Base-by-base conservation (phyloP, 495 filamentous ascomycete species). In the Annulohypoxylon maeteangense region DNA sequence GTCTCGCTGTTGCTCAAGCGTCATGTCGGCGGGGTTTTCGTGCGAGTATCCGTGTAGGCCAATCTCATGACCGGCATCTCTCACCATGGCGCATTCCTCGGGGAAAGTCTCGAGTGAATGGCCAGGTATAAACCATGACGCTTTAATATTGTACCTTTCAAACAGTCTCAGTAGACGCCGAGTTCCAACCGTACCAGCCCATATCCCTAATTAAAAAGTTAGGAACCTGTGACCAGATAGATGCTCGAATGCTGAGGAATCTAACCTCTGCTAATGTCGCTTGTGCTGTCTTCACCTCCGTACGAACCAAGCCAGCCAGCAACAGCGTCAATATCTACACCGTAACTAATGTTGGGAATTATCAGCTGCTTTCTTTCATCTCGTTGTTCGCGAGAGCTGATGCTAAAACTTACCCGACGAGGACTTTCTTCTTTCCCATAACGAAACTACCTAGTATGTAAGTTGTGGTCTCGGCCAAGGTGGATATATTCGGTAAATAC, bases 101-200 rank as follows among this genome's bases (percentile, higher is more conserved):
- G 91, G 91, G 74, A 93, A 94, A 0, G 78, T 92, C 66, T 95
- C 92, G 14, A 95, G 85, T 0, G 88, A 90, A 78, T 95, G 92
- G 0, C 91, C 92, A 0, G 91, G 92, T 65, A 95, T 93, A 78
- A 95, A 94, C 89, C 90, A 94, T 6, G 91, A 92, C 11, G 90
- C 87, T 78, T 91, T 93, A 81, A 95, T 95, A 63, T 89, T 87
- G 83, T 93, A 90, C 76, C 92, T 93, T 7, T 89, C 84, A 76
- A 93, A 92, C 1, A 95, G 77, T 67, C 91, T 92, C 7, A 95
- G 84, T 2, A 95, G 80, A 7, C 92, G 88, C 8, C 86, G 85
- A 1, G 90, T 90, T 31, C 92, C 92, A 36, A 92, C 82, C 6
- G 90, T 91, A 32, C 91, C 92, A 31, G 91, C 91, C 76, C 87